Evolutionary conservation across 2,329 filamentous ascomycete species (phyloP).

Genomic region (Fusarium guadeloupense): DNA sequence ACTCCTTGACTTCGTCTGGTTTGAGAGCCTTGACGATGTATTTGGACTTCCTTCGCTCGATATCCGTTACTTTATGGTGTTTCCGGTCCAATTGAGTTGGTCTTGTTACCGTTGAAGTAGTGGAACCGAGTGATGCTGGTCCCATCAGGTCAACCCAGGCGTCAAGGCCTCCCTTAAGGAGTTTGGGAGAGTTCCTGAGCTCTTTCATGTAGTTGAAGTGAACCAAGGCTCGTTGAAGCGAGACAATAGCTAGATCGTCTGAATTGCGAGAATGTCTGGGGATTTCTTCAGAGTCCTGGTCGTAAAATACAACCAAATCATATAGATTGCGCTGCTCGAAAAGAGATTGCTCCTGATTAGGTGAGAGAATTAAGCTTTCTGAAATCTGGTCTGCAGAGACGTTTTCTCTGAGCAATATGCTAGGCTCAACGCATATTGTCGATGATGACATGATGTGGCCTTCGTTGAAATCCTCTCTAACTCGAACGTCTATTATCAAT

Average conservation of each 20-base stretch:
- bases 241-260: constrained; percentile 68
- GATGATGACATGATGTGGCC: constrained; percentile 88
- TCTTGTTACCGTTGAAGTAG: constrained; percentile 46
- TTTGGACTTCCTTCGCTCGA: constrained; percentile 53
- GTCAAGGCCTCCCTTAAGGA: constrained; percentile 83
- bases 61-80: constrained; percentile 48
- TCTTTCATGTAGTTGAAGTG: constrained; percentile 85
- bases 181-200: constrained; percentile 75
- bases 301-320: constrained; percentile 91
- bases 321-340: constrained; percentile 79
- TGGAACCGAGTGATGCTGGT: constrained; percentile 64
- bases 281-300: constrained; percentile 71
- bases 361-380: constrained; percentile 76
- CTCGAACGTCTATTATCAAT: constrained; percentile 85
- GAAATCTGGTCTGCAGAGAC: constrained; percentile 69
- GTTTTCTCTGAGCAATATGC: constrained; percentile 73
- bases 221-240: constrained; percentile 80
- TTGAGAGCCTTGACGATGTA: constrained; percentile 74
- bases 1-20: constrained; percentile 80
- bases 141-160: constrained; percentile 90
- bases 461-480: constrained; percentile 81
- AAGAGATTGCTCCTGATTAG: constrained; percentile 76
- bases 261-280: constrained; percentile 45
- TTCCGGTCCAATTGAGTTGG: constrained; percentile 15
- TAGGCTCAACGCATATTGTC: constrained; percentile 90